Evolutionary conservation across 2,329 filamentous ascomycete species (phyloP), one percentile per base, ranked within the genome.

Genomic region (Pezicula rhizophila): DNA sequence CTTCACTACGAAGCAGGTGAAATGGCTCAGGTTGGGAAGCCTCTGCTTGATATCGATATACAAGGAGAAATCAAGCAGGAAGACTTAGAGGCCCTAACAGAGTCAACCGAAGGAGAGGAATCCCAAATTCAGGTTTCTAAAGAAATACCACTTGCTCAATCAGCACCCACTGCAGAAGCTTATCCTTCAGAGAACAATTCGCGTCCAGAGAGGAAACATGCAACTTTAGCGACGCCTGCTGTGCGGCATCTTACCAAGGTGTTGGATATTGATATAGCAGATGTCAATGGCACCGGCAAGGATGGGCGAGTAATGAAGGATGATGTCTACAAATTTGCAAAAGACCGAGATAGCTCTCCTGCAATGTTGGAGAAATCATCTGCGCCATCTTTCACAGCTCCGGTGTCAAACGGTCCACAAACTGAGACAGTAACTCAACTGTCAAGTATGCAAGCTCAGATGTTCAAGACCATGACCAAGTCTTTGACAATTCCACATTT

Each of bases 391-490:
- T 58, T 51, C 45, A 48, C 58, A 20, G 38, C 58, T 23, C 47
- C 45, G 23, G 14, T 47, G 48, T 28, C 45, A 41, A 34, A 20
- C 18, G 59, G 69, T 8, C 55, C 65, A 41, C 85, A 87, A 66
- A 72, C 71, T 47, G 93, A 97, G 68, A 86, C 82, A 8, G 68
- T 75, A 2, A 75, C 85, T 28, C 73, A 79, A 49, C 74, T 99
- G 52, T 88, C 88, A 11, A 84, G 84, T 34, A 86, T 88, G 12
- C 92, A 97, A 70, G 77, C 80, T 34, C 86, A 89, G 64, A 99
- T 99, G 93, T 97, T 96, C 82, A 96, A 95, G 72, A 79, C 84
- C 52, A 99, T 99, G 93, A 96, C 92, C 12, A 83, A 83, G 50
- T 96, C 92, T 2, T 78, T 99, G 54, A 80, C 70, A 45, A 97